Evolutionary conservation across 1,284 basidiomycete species (phyloP).

Genomic region (Abortiporus biennis): DNA sequence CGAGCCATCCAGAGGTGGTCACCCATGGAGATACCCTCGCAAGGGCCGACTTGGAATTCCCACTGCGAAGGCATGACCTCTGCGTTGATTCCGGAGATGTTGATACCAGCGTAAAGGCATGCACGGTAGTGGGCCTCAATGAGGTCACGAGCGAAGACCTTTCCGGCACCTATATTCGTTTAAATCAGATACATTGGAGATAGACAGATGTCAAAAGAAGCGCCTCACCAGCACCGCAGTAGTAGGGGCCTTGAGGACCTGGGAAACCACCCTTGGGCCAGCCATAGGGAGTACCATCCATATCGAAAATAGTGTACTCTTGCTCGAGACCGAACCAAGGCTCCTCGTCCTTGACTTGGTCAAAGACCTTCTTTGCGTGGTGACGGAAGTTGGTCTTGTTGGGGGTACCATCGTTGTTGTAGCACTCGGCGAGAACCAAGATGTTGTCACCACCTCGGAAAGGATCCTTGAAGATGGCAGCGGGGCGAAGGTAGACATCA

Average conservation of each 20-base stretch:
- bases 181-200: slow-evolving; percentile 3
- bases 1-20: slow-evolving; percentile 98
- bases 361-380: slow-evolving; percentile 90
- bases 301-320: slow-evolving; percentile 97
- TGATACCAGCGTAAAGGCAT: slow-evolving; percentile 95
- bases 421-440: slow-evolving; percentile 93
- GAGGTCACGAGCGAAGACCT: slow-evolving; percentile 97
- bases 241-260: slow-evolving; percentile 98
- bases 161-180: slow-evolving; percentile 69
- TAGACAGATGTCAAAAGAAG: slow-evolving; percentile 10
- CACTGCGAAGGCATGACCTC: slow-evolving; percentile 99
- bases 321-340: slow-evolving; percentile 99
- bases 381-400: slow-evolving; percentile 97
- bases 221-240: slow-evolving; percentile 95
- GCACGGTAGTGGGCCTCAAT: slow-evolving; percentile 99
- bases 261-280: slow-evolving; percentile 99
- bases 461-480: slow-evolving; percentile 97
- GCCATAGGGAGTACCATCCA: slow-evolving; percentile 87
- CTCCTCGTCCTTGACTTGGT: slow-evolving; percentile 70
- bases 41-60: slow-evolving; percentile 99
- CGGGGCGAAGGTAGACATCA: slow-evolving; percentile 97
- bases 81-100: slow-evolving; percentile 99
- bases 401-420: slow-evolving; percentile 98
- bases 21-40: slow-evolving; percentile 96
- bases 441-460: slow-evolving; percentile 99